These are phyloP conservation scores for Euphrasia confusa DNA, from an alignment of 257 asterid species.

Conservation along the genomic window DNA sequence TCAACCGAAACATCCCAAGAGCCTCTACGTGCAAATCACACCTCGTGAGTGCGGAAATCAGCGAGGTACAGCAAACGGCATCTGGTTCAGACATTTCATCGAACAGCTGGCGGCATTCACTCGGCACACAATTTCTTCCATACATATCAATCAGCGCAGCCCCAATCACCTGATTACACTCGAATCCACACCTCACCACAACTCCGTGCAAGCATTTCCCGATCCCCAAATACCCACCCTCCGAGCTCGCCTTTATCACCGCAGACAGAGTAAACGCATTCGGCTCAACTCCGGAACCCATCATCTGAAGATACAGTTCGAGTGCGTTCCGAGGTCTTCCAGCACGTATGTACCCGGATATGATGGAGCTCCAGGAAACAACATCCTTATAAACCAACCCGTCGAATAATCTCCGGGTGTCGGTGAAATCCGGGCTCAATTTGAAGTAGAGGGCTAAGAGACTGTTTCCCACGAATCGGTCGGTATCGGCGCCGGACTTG, in stretches of 20 bases:
- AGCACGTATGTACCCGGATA: slow-evolving; percentile 62
- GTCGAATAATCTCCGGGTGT: slow-evolving; percentile 46
- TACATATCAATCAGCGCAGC: slow-evolving; percentile 86
- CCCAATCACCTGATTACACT: slow-evolving; percentile 42
- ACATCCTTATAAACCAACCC: slow-evolving; percentile 61
- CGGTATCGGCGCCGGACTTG: slow-evolving; percentile 56
- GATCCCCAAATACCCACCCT: slow-evolving; percentile 35
- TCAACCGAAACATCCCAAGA: slow-evolving; percentile 40
- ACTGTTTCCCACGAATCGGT: slow-evolving; percentile 77
- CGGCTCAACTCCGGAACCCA: slow-evolving; percentile 43
- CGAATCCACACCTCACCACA: slow-evolving; percentile 49
- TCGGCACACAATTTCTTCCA: slow-evolving; percentile 42
- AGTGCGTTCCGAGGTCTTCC: slow-evolving; percentile 45
- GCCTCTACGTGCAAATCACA: slow-evolving; percentile 64
- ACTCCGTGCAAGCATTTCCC: slow-evolving; percentile 60
- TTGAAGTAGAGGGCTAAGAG: slow-evolving; percentile 66
- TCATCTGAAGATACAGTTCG: slow-evolving; percentile 45
- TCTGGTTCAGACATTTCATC: slow-evolving; percentile 81
- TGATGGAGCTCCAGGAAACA: slow-evolving; percentile 82
- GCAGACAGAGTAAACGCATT: slow-evolving; percentile 66
- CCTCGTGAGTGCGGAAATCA: slow-evolving; percentile 71
- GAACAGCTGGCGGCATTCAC: slow-evolving; percentile 43
- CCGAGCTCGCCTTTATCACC: slow-evolving; percentile 65
- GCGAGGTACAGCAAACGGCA: slow-evolving; percentile 67
- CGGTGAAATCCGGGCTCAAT: slow-evolving; percentile 33